Evolutionary conservation across 1,284 basidiomycete species (phyloP).

Genomic region (Amylostereum areolatum): DNA sequence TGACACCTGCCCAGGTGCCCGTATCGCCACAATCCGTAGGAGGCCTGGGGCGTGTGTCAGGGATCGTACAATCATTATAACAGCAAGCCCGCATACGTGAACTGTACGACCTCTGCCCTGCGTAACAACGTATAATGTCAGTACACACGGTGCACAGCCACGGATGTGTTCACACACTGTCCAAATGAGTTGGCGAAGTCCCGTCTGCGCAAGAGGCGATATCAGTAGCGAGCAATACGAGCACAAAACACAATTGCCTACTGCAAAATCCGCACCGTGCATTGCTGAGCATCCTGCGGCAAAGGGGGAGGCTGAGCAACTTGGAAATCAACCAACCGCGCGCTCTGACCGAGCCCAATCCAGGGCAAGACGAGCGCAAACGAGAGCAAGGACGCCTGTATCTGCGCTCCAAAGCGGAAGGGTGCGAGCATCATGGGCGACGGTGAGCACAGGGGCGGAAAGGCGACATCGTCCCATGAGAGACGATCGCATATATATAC

Average conservation of each 20-base stretch:
- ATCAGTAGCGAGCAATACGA: not conserved
- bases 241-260: conserved; percentile 26
- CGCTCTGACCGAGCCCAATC: conserved; percentile 20
- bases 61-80: not conserved
- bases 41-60: conserved; percentile 37
- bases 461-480: not conserved
- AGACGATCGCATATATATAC: not conserved
- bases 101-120: conserved; percentile 62
- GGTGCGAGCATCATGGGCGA: not conserved
- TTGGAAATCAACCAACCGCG: conserved; percentile 64
- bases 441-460: not conserved
- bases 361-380: conserved; percentile 12
- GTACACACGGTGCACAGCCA: conserved; percentile 1
- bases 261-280: conserved; percentile 61
- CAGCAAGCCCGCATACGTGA: conserved; percentile 37
- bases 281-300: conserved; percentile 50
- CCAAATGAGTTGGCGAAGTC: conserved; percentile 71
- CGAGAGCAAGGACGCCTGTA: conserved; percentile 7
- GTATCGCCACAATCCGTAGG: conserved; percentile 65
- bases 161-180: conserved; percentile 34
- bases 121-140: not conserved
- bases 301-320: conserved; percentile 65
- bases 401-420: not conserved
- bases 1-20: conserved; percentile 72
- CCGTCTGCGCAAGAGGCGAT: conserved; percentile 33